Conservation (phyloP, 2,329 filamentous ascomycete genomes). For the Neopestalotiopsis rosae region DNA sequence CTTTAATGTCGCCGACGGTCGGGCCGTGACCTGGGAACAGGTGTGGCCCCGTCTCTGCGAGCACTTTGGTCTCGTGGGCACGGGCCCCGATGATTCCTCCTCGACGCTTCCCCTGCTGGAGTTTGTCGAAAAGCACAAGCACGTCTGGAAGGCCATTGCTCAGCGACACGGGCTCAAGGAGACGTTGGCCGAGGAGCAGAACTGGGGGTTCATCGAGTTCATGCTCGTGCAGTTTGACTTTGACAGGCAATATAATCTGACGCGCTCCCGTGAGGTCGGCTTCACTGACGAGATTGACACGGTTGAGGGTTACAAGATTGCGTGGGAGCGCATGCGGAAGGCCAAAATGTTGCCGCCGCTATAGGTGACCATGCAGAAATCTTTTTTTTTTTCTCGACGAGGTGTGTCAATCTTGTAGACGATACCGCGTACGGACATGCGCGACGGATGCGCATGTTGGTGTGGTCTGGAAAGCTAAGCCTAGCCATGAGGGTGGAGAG, state of each 20-base stretch:
- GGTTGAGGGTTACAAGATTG: not conserved
- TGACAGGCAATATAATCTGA: not conserved
- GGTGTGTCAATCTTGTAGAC: too few species aligned
- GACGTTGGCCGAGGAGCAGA: not conserved
- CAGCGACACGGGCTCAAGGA: not conserved
- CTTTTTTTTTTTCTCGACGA: too few species aligned
- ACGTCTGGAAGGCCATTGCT: constrained; percentile 2
- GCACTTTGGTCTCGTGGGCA: not conserved
- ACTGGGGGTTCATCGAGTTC: not conserved
- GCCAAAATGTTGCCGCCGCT: not conserved
- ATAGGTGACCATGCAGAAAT: not conserved
- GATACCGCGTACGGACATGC: too few species aligned
- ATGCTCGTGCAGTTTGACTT: not conserved
- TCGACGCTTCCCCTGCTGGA: not conserved
- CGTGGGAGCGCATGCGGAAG: not conserved
- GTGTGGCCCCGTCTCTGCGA: not conserved
- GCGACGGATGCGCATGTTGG: too few species aligned
- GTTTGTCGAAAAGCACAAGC: not conserved
- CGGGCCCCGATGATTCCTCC: not conserved
- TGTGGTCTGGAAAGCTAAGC: too few species aligned
- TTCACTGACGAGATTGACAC: not conserved
- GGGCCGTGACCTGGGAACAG: not conserved
- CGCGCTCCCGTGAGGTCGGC: not conserved
- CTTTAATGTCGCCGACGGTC: not conserved
- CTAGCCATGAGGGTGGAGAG: too few species aligned